phyloP scores from a whole-genome alignment of 2,329 filamentous ascomycete genomes.

The Penicillium crustosum region DNA sequence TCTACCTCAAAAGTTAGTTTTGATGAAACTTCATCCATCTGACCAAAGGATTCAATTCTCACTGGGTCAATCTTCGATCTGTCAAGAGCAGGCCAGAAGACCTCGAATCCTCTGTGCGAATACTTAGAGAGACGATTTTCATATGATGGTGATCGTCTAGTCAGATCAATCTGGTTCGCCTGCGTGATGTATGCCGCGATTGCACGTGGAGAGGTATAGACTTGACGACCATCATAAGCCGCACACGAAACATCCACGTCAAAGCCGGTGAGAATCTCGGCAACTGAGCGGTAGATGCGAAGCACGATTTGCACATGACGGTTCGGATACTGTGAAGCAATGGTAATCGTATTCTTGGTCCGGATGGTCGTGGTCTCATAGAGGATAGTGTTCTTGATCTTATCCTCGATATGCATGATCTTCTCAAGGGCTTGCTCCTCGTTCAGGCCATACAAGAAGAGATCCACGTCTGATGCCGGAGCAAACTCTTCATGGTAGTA shows the following conservation, averaged over 20 bases:
- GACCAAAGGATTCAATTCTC: neutral
- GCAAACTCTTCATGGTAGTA: conserved; percentile 82
- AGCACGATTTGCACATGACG: conserved; percentile 85
- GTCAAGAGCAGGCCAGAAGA: conserved; percentile 74
- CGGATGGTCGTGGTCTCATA: conserved; percentile 81
- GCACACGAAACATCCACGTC: conserved; percentile 83
- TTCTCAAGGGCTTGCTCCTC: conserved; percentile 78
- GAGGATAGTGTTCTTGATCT: conserved; percentile 73
- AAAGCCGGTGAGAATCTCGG: conserved; percentile 83
- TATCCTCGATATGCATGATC: conserved; percentile 76
- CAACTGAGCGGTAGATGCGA: conserved; percentile 78
- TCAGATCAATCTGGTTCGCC: conserved; percentile 75
- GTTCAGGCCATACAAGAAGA: conserved; percentile 78
- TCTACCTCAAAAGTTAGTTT: conserved; percentile 37
- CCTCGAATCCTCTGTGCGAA: conserved; percentile 78
- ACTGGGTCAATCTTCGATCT: conserved; percentile 71
- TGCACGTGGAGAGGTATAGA: conserved; percentile 75
- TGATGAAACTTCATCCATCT: no score
- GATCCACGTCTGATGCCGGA: conserved; percentile 81
- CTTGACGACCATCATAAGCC: conserved; percentile 76
- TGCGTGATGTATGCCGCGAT: conserved; percentile 79
- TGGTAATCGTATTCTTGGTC: conserved; percentile 85
- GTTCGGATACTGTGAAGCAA: conserved; percentile 78
- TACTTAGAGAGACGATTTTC: conserved; percentile 87
- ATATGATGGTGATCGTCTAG: conserved; percentile 78